Base-by-base conservation (phyloP, 176 grass and related monocot species). In the Pharus latifolius region DNA sequence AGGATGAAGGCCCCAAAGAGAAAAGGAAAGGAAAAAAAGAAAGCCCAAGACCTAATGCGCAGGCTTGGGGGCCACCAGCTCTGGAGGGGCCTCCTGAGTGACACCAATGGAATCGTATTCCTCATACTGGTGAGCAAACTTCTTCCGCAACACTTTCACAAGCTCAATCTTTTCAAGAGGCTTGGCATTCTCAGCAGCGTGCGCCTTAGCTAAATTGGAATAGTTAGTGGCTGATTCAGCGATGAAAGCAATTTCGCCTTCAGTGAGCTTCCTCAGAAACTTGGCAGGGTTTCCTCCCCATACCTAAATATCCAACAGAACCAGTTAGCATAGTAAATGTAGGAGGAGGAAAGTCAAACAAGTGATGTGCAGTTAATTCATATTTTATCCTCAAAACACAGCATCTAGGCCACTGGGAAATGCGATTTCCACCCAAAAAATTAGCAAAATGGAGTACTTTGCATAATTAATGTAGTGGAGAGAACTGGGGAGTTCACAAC, bases 251-350 rank as follows among this genome's bases (percentile, higher is more conserved):
- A 93, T 88, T 67, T 93, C 94, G 2, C 67, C 78, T 15, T 75
- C 89, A 5, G 87, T 93, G 40, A 98, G 75, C 58, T 98, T 98
- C 58, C 94, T 88, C 66, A 98, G 78, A 60, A 93, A 93, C 74
- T 89, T 86, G 1, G 94, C 94, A 13, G 94, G 94, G 65, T 97
- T 97, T 42, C 94, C 94, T 72, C 86, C 94, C 94, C 94, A 98
- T 65, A 98, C 89, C 94, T 98, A 54, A 67, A 73, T 68, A 48
- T 32, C 35, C 32, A 79, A 83, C 12, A 78, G 28, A 78, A 29
- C 30, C 41, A 31, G 63, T 81, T 74, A 72, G 35, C 11, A 71
- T 16, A 71, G n/a, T 10, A 64, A 42, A 28, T 18, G 12, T 23
- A 46, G 65, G 77, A 54, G 60, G 55, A 69, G 43, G 52, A 57